Evolutionary conservation across 2,329 filamentous ascomycete genomes (phyloP).

Genomic region (Pseudogymnoascus sp.): DNA sequence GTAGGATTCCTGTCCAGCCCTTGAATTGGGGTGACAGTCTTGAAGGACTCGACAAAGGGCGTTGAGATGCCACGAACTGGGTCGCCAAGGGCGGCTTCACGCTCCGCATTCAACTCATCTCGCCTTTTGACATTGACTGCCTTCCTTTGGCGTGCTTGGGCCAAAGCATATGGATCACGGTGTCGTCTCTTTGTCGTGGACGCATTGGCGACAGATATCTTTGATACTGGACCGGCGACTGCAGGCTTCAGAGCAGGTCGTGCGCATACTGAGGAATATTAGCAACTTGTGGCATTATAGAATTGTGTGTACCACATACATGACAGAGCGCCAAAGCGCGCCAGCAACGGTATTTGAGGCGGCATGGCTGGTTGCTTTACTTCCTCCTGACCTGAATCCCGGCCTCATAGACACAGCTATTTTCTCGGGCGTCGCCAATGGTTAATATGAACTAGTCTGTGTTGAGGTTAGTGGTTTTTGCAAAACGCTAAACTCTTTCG

Average conservation of each 20-base stretch:
- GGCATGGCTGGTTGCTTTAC: slow-evolving; percentile 42
- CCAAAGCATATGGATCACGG: slow-evolving; percentile 73
- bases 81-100: slow-evolving; percentile 60
- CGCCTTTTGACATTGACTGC: slow-evolving; percentile 72
- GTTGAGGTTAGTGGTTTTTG: background rate
- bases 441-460: background rate
- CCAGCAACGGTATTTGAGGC: slow-evolving; percentile 53
- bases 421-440: slow-evolving; percentile 7
- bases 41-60: slow-evolving; percentile 75
- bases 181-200: slow-evolving; percentile 58
- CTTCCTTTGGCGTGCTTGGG: slow-evolving; percentile 75
- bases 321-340: slow-evolving; percentile 50
- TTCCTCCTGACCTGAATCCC: slow-evolving; percentile 4
- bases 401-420: slow-evolving; percentile 6
- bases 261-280: slow-evolving; percentile 44
- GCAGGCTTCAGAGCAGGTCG: slow-evolving; percentile 42
- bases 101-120: slow-evolving; percentile 55
- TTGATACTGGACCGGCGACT: slow-evolving; percentile 43
- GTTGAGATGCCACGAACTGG: slow-evolving; percentile 72
- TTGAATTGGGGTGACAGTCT: slow-evolving; percentile 38
- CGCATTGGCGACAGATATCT: slow-evolving; percentile 55
- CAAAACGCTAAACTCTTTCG: background rate
- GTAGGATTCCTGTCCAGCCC: slow-evolving; percentile 34
- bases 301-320: slow-evolving; percentile 37
- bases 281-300: background rate